A percentile compares a stretch with the other conserved stretches of the same genome.
Conservation (phyloP, 139 green algal species). For the Volvox africanus region DNA sequence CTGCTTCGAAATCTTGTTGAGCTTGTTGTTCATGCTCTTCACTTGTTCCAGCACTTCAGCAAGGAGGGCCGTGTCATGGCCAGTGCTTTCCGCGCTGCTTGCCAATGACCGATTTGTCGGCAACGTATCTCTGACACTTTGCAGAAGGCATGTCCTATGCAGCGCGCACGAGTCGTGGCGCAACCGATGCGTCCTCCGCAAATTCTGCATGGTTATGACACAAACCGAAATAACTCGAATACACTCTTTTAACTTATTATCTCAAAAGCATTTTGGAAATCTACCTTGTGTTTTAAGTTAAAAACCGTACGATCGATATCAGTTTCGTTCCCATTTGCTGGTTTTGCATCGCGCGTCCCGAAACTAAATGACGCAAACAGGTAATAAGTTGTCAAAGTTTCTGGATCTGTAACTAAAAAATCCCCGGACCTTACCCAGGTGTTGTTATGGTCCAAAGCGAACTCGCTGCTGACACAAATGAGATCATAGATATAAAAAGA, state of each 20-base stretch:
- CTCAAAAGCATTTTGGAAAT: background rate
- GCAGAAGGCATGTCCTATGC: background rate
- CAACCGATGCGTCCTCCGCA: background rate
- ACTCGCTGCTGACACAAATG: too few relatives aligned
- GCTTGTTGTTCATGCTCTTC: background rate
- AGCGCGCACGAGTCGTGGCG: background rate
- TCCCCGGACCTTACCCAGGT: too few relatives aligned
- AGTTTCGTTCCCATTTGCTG: background rate
- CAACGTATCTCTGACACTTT: background rate
- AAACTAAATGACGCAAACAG: too few relatives aligned
- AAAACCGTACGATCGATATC: background rate
- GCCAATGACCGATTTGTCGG: background rate
- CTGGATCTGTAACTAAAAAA: too few relatives aligned
- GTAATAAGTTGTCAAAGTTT: too few relatives aligned
- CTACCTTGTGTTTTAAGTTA: background rate
- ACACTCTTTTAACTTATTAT: background rate
- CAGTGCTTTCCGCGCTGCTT: background rate
- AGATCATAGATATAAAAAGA: too few relatives aligned
- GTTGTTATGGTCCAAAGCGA: too few relatives aligned
- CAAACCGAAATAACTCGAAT: background rate
- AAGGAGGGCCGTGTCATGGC: background rate
- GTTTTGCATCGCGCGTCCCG: too few relatives aligned
- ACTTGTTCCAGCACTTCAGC: background rate
- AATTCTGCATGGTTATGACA: background rate
- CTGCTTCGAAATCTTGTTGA: background rate